phyloP scores from a whole-genome alignment of 495 filamentous ascomycete genomes.

The Penicillium dipodomyicola region DNA sequence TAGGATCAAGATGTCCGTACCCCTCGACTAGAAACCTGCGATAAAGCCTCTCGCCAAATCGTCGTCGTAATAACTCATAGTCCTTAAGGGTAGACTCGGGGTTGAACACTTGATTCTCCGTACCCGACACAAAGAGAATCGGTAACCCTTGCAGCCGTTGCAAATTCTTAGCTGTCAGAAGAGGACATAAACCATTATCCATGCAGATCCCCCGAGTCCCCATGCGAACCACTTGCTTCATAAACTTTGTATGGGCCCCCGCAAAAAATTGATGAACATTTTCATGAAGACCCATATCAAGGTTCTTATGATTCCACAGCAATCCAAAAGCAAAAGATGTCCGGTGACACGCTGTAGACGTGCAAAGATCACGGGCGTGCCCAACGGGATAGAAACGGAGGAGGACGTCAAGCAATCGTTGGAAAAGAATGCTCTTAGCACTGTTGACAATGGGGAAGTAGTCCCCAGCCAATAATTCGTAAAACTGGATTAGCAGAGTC shows the following conservation, averaged over 20 bases:
- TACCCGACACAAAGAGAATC: constrained; percentile 57
- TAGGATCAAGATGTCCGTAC: constrained; percentile 67
- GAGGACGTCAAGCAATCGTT: constrained; percentile 14
- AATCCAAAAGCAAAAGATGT: constrained; percentile 60
- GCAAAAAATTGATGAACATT: constrained; percentile 61
- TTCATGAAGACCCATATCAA: constrained; percentile 62
- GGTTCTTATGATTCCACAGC: constrained; percentile 61
- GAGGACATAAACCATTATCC: constrained; percentile 39
- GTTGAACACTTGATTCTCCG: constrained; percentile 59
- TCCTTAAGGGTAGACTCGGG: constrained; percentile 56
- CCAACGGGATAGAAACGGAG: constrained; percentile 57
- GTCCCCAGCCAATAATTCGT: constrained; percentile 15
- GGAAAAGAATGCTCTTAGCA: constrained; percentile 1
- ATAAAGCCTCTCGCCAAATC: constrained; percentile 52
- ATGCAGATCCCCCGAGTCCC: constrained; percentile 53
- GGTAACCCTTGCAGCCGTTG: constrained; percentile 52
- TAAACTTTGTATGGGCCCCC: constrained; percentile 58
- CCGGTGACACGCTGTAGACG: constrained; percentile 60
- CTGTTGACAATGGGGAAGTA: constrained; percentile 16
- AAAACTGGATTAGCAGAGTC: constrained; percentile 34
- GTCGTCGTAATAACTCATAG: constrained; percentile 54
- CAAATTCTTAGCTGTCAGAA: constrained; percentile 52
- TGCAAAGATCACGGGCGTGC: constrained; percentile 56
- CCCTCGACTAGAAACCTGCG: constrained; percentile 53
- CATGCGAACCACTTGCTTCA: constrained; percentile 58